Base-by-base conservation (phyloP, 2,329 filamentous ascomycete species). In the Arthroderma sp. region DNA sequence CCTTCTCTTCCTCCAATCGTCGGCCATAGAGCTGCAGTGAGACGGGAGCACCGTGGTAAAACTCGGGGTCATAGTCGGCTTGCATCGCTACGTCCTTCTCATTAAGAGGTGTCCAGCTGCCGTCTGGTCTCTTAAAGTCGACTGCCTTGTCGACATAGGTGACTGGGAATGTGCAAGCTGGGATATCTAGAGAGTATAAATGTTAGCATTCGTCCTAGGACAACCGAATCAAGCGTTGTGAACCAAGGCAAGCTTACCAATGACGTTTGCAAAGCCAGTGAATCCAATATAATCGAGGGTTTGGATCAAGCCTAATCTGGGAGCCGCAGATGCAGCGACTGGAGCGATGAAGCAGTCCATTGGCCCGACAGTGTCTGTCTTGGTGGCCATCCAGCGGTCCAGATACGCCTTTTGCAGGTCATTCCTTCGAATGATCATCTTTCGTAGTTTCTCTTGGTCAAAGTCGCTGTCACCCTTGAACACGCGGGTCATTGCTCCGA, bases 11-110 rank as follows among this genome's bases (percentile, higher is more conserved):
- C 46, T 60, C 57, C 6, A 58, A 47, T 15, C 57, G 43, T 31
- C 48, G 49, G 6, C 56, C 55, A 3, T 56, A 47, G 28, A 58
- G 44, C 41, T 60, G 57, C 47, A 60, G 43, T 4, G 53, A 53
- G 9, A 59, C 57, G 4, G 57, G 57, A 2, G 55, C 55, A 22
- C 57, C 54, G 29, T 60, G 51, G 44, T 60, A 59, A 47, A 60
- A 57, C 6, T 57, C 55, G 2, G 56, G 49, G 27, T 50, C 49
- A 43, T 54, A 59, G 29, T 58, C 56, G 2, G 44, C 47, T 36
- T 59, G 55, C 32, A 59, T 57, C 22, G 49, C 43, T 30, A 48
- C 47, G 44, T 60, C 57, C 30, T 55, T 50, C n/a, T 56, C 52
- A 44, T 45, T 57, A 9, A 58, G 38, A 11, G 49, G 50, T 33